A percentile compares a stretch with the other conserved stretches of the same genome.
phyloP scores from a whole-genome alignment of 1,139 yeast species.

The Taiozyma sp. region DNA sequence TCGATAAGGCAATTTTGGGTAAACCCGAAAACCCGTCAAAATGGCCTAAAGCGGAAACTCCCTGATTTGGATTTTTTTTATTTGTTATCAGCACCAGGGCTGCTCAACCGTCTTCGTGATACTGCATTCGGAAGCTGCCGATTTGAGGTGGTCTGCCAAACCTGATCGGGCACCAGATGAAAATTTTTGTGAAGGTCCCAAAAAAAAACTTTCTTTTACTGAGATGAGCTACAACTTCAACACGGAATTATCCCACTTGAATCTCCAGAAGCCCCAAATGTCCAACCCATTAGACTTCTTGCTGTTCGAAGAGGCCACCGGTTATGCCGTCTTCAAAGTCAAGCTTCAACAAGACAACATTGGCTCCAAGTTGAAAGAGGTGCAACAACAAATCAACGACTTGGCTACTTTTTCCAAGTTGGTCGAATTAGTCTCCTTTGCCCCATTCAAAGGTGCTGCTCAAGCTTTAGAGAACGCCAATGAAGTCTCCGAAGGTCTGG shows the following conservation, averaged over 20 bases:
- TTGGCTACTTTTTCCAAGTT: constrained; percentile 86
- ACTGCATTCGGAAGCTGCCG: background rate
- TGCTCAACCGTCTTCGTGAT: background rate
- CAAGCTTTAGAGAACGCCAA: constrained; percentile 98
- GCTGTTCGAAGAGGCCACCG: constrained; percentile 98
- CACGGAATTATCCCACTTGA: background rate
- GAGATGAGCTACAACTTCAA: background rate
- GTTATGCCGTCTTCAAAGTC: constrained; percentile 95
- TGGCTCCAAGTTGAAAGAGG: constrained; percentile 89
- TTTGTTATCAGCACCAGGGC: background rate
- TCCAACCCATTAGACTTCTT: constrained; percentile 81
- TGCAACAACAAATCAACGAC: constrained; percentile 87
- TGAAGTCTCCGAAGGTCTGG: constrained; percentile 95
- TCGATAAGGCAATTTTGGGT: background rate
- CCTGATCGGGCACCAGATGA: background rate
- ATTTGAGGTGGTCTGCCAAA: background rate
- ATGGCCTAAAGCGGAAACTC: background rate
- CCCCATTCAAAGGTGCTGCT: constrained; percentile 99
- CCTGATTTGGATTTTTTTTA: background rate
- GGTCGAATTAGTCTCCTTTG: constrained; percentile 91
- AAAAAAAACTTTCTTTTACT: background rate
- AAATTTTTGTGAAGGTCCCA: background rate
- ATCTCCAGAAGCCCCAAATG: constrained; percentile 11
- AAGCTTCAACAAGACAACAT: constrained; percentile 91
- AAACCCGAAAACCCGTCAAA: background rate